Conservation (phyloP, 2,329 filamentous ascomycete genomes). For the Alternaria rosae region DNA sequence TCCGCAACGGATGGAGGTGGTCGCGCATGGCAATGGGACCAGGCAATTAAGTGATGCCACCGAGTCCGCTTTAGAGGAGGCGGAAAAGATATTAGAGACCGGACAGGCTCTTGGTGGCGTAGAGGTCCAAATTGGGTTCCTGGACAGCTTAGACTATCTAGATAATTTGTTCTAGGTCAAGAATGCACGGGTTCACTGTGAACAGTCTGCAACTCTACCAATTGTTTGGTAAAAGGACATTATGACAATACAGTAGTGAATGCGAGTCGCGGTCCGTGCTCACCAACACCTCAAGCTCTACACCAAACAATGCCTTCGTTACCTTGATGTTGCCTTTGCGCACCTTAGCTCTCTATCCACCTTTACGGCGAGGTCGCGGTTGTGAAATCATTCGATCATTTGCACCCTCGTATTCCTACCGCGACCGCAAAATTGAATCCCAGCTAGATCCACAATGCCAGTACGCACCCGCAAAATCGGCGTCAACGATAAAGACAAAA, state of each 20-base stretch:
- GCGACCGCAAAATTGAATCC: not conserved
- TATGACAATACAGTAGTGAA: not conserved
- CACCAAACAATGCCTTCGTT: not conserved
- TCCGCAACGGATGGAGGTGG: not conserved
- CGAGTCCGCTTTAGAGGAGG: not conserved
- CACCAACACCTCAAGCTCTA: not conserved
- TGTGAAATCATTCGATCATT: not conserved
- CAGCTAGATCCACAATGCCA: not conserved
- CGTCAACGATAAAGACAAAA: not conserved
- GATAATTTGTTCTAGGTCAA: not conserved
- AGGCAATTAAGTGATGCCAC: not conserved
- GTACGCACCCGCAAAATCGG: not conserved
- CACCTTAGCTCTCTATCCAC: not conserved
- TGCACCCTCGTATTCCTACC: not conserved
- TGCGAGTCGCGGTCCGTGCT: not conserved
- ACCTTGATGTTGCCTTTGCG: not conserved
- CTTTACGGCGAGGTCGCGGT: not conserved
- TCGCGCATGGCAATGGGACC: not conserved
- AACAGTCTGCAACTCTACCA: not conserved
- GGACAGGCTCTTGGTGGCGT: not conserved
- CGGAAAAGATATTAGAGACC: not conserved
- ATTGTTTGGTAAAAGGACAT: not conserved
- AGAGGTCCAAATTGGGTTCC: not conserved
- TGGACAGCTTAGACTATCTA: not conserved
- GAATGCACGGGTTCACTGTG: not conserved